Conservation (phyloP, 2,329 filamentous ascomycete genomes). For the Aureobasidium sp. region DNA sequence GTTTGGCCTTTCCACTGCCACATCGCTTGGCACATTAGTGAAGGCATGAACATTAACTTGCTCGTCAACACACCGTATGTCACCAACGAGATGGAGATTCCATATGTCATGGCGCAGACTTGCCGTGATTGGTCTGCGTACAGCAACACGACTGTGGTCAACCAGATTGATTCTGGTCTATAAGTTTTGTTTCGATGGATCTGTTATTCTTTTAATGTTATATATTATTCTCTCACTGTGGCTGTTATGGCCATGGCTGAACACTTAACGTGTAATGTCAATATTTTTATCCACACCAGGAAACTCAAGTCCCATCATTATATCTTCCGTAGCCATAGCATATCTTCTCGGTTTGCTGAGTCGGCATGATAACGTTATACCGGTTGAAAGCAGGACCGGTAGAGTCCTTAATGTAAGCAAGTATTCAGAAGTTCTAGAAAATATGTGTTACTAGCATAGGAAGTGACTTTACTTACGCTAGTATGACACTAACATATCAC, state of each 20-base stretch:
- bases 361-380: no score
- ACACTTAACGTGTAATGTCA: conserved; percentile 1
- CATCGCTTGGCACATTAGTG: conserved; percentile 30
- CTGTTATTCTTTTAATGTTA: neutral
- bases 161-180: conserved; percentile 25
- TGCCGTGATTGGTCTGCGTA: conserved; percentile 25
- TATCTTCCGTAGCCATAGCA: no score
- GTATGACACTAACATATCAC: no score
- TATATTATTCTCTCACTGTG: neutral
- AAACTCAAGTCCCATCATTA: no score
- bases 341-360: no score
- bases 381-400: no score
- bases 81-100: conserved; percentile 23
- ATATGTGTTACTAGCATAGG: no score
- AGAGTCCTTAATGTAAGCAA: no score
- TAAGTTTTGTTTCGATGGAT: conserved; percentile 5
- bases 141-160: conserved; percentile 19
- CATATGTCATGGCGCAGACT: conserved; percentile 27
- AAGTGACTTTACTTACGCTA: no score
- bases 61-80: conserved; percentile 26
- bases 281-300: neutral
- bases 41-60: conserved; percentile 28
- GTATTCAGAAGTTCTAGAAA: no score
- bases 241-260: neutral
- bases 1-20: conserved; percentile 39